Conservation (phyloP, 2,329 filamentous ascomycete species). For the Exophiala lecanii-corni region DNA sequence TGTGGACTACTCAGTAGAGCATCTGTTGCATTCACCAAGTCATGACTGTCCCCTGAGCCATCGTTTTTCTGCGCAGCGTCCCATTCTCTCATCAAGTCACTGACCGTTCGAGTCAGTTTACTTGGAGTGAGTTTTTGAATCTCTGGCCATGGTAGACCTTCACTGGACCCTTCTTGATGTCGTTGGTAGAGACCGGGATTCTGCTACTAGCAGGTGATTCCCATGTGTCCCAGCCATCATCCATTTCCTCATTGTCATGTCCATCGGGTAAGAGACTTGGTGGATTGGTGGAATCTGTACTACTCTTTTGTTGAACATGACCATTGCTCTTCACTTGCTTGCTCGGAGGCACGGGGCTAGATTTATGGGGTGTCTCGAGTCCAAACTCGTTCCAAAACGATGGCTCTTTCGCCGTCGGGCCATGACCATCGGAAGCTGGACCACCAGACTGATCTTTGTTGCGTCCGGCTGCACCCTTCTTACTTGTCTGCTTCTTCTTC, state of each 20-base stretch:
- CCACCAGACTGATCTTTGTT: not conserved
- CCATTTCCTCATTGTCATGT: slow-evolving; percentile 39
- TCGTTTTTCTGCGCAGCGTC: slow-evolving; percentile 42
- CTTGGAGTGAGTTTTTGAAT: slow-evolving; percentile 68
- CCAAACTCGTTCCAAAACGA: slow-evolving; percentile 51
- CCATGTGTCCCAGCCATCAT: slow-evolving; percentile 54
- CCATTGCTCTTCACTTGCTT: slow-evolving; percentile 25
- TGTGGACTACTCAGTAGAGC: not conserved
- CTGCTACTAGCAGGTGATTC: slow-evolving; percentile 40
- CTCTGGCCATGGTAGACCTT: slow-evolving; percentile 57
- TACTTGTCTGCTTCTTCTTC: slow-evolving; percentile 38
- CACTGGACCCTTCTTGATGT: slow-evolving; percentile 1
- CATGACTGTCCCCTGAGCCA: not conserved
- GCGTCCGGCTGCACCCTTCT: slow-evolving; percentile 25
- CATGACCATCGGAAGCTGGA: slow-evolving; percentile 1
- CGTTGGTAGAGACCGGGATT: not conserved
- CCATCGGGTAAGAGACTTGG: slow-evolving; percentile 22
- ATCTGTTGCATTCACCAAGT: not conserved
- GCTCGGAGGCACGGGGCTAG: slow-evolving; percentile 21
- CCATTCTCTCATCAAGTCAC: slow-evolving; percentile 84
- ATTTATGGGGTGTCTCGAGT: slow-evolving; percentile 43
- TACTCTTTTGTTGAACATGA: slow-evolving; percentile 18
- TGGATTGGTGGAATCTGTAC: slow-evolving; percentile 21
- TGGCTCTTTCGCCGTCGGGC: slow-evolving; percentile 34
- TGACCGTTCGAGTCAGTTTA: slow-evolving; percentile 77